phyloP scores from a whole-genome alignment of 225 moss, liverwort and hornwort genomes.

The Marchantia paleacea region DNA sequence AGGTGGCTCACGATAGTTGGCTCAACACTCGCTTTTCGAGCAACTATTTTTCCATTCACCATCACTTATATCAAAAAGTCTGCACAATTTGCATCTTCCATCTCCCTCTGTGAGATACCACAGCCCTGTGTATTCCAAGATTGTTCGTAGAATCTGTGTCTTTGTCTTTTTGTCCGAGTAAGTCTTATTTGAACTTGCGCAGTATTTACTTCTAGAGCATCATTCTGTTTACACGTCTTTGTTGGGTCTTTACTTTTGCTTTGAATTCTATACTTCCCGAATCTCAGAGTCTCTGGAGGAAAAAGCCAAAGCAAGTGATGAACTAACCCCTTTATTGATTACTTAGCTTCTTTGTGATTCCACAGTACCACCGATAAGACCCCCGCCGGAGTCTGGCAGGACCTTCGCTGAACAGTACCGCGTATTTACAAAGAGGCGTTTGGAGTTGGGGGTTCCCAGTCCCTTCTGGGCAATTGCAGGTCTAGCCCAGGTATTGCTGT shows the following conservation, averaged over 20 bases:
- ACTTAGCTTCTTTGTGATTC: neutral
- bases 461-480: constrained; percentile 86
- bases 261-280: neutral
- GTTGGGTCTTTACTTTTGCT: neutral
- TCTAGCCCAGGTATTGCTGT: constrained; percentile 64
- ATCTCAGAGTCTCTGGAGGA: neutral
- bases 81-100: constrained; percentile 50
- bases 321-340: neutral
- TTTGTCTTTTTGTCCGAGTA: neutral
- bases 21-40: constrained; percentile 84
- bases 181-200: neutral
- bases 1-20: constrained; percentile 99
- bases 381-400: constrained; percentile 66
- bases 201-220: neutral
- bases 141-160: neutral
- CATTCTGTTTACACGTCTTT: neutral
- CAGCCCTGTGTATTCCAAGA: constrained; percentile 14
- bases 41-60: constrained; percentile 81
- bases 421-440: constrained; percentile 75
- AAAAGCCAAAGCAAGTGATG: neutral
- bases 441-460: constrained; percentile 87
- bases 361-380: constrained; percentile 84
- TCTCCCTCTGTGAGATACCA: constrained; percentile 40
- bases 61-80: constrained; percentile 76
- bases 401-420: constrained; percentile 73